A percentile compares a stretch with the other conserved stretches of the same genome.
These are phyloP conservation scores for Xylariomycetidae sp. DNA, from an alignment of 2,329 filamentous ascomycete genomes.

Conservation along the genomic window DNA sequence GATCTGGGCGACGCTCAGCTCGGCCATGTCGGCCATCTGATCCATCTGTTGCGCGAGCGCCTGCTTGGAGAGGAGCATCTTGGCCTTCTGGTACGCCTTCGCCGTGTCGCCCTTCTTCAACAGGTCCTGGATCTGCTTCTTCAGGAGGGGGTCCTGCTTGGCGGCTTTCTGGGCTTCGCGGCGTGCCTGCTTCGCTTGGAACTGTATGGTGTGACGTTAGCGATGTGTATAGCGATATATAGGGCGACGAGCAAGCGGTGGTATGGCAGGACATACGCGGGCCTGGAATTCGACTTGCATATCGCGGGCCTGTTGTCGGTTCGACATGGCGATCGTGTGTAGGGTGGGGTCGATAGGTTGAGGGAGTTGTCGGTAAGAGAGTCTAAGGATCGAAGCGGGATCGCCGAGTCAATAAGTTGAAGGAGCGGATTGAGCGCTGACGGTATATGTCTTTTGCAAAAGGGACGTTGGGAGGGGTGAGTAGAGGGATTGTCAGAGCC, in stretches of 20 bases:
- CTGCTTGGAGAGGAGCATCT: slow-evolving; percentile 58
- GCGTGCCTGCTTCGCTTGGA: slow-evolving; percentile 59
- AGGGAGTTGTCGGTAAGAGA: too few relatives aligned
- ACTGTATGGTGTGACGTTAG: slow-evolving; percentile 28
- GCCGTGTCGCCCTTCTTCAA: slow-evolving; percentile 60
- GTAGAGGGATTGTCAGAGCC: too few relatives aligned
- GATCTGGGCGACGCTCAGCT: slow-evolving; percentile 56
- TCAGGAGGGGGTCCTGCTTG: slow-evolving; percentile 56
- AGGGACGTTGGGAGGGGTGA: too few relatives aligned
- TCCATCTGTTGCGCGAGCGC: slow-evolving; percentile 60
- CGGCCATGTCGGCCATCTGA: slow-evolving; percentile 60
- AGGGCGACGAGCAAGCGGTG: not conserved
- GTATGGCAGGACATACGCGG: slow-evolving; percentile 34
- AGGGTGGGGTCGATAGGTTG: too few relatives aligned
- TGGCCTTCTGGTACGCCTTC: slow-evolving; percentile 59
- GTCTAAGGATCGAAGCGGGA: too few relatives aligned
- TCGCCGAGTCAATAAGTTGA: too few relatives aligned
- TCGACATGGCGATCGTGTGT: slow-evolving; percentile 44
- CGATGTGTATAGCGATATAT: slow-evolving; percentile 3
- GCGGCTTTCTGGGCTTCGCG: slow-evolving; percentile 57
- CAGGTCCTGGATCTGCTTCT: slow-evolving; percentile 60
- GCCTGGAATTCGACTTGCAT: slow-evolving; percentile 62
- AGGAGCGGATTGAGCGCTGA: too few relatives aligned
- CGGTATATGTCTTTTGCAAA: too few relatives aligned
- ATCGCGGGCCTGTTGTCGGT: slow-evolving; percentile 54